A percentile compares a stretch with the other conserved stretches of the same genome.
Conservation (phyloP, 1,284 basidiomycete species). For the Limonomyces culmigenus region DNA sequence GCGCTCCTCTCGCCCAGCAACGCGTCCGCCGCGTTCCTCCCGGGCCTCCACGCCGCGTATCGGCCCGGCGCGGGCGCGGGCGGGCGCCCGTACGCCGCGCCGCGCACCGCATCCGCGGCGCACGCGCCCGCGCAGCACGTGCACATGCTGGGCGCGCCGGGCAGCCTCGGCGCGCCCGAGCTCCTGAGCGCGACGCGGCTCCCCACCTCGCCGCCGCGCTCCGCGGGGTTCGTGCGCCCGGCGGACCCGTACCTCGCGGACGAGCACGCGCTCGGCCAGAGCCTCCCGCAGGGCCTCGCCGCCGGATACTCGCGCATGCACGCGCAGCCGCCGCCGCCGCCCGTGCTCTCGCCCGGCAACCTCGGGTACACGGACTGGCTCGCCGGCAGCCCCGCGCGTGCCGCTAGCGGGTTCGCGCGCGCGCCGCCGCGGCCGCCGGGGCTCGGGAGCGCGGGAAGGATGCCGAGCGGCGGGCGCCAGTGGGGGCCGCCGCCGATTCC, state of each 20-base stretch:
- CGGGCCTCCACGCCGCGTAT: slow-evolving; percentile 45
- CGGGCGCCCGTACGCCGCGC: not conserved
- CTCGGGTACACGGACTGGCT: slow-evolving; percentile 14
- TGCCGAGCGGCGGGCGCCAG: too few relatives aligned
- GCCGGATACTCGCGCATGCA: slow-evolving; percentile 78
- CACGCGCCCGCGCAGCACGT: not conserved
- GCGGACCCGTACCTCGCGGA: slow-evolving; percentile 11
- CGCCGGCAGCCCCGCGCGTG: too few relatives aligned
- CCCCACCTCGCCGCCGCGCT: not conserved
- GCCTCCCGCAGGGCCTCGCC: slow-evolving; percentile 74
- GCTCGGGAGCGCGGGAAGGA: too few relatives aligned
- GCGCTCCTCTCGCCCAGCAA: slow-evolving; percentile 42
- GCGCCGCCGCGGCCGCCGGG: too few relatives aligned
- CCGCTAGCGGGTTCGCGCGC: too few relatives aligned
- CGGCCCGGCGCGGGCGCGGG: slow-evolving; percentile 9
- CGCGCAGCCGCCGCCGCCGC: slow-evolving; percentile 35
- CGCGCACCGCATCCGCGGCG: not conserved
- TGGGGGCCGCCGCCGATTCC: too few relatives aligned
- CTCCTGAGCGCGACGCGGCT: not conserved
- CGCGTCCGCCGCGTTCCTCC: slow-evolving; percentile 64
- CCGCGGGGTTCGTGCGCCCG: not conserved
- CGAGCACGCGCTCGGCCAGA: slow-evolving; percentile 70
- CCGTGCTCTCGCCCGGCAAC: slow-evolving; percentile 24
- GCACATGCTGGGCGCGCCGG: not conserved
- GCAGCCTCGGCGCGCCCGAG: not conserved